These are phyloP conservation scores for Pestalotiopsis fici DNA, from an alignment of 2,329 filamentous ascomycete species.

Conservation along the genomic window DNA sequence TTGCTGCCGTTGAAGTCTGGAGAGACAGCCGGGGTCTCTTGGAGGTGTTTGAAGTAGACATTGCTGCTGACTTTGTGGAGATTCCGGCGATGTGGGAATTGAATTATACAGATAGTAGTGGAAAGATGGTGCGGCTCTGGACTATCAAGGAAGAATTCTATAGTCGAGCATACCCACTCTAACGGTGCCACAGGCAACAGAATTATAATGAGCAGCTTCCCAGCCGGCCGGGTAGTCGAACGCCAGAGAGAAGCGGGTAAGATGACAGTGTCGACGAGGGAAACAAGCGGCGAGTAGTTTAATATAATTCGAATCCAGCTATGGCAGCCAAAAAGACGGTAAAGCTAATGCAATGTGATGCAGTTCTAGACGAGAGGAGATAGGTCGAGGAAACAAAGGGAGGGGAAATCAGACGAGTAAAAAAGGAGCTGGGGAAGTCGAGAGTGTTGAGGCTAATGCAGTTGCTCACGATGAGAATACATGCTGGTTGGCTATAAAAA, in stretches of 20 bases:
- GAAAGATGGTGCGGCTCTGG: background rate
- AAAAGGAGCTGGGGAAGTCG: constrained; percentile 14
- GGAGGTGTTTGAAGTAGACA: constrained; percentile 35
- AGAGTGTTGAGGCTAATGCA: constrained; percentile 18
- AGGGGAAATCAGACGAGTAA: constrained; percentile 12
- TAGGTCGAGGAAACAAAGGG: constrained; percentile 18
- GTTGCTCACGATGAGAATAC: constrained; percentile 13
- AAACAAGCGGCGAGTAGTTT: constrained; percentile 25
- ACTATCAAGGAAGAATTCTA: constrained; percentile 7
- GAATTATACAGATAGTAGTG: background rate
- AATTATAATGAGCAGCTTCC: constrained; percentile 23
- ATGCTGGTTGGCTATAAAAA: constrained; percentile 39
- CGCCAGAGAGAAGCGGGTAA: constrained; percentile 16
- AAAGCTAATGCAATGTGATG: constrained; percentile 28
- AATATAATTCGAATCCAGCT: constrained; percentile 18
- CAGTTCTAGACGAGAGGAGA: constrained; percentile 27
- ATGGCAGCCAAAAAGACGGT: constrained; percentile 20
- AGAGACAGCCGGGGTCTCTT: constrained; percentile 60
- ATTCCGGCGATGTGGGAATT: background rate
- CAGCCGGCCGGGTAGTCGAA: constrained; percentile 19
- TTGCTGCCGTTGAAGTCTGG: constrained; percentile 49
- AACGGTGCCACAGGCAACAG: constrained; percentile 22
- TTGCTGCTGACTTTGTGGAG: constrained; percentile 22
- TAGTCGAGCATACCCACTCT: constrained; percentile 11
- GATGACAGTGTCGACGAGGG: constrained; percentile 15